Conservation (phyloP, 169 alveolate genomes). For the Eimeria brunetti region DNA sequence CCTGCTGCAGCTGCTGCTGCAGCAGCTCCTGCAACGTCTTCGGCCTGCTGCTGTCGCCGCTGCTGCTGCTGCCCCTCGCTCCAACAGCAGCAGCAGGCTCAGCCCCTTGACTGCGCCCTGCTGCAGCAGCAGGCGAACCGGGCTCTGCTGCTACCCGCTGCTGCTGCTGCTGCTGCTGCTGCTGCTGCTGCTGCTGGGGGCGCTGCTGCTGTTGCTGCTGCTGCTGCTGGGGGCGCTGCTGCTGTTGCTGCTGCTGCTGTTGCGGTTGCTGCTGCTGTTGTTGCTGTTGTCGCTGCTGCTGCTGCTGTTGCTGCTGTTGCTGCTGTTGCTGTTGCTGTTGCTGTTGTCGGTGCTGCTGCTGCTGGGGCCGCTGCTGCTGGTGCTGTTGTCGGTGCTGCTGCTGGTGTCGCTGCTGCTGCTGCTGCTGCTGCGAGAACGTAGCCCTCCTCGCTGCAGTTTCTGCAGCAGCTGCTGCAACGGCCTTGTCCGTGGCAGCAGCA, state of each 20-base stretch:
- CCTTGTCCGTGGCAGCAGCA: conserved; percentile 41
- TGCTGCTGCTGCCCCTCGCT: neutral
- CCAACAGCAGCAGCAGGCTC: neutral
- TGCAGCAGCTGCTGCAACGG: conserved; percentile 58
- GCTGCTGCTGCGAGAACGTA: neutral
- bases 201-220: too few relatives aligned
- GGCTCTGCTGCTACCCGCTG: neutral
- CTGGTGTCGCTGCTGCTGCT: conserved; percentile 14
- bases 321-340: too few relatives aligned
- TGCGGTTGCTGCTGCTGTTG: too few relatives aligned
- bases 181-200: too few relatives aligned
- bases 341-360: too few relatives aligned
- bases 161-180: conserved; percentile 15
- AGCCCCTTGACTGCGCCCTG: neutral
- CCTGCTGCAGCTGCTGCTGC: conserved; percentile 57
- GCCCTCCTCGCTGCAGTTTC: conserved; percentile 10
- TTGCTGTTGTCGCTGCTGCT: too few relatives aligned
- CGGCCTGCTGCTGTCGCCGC: neutral
- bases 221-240: too few relatives aligned
- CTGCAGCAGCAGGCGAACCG: neutral
- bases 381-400: conserved; percentile 36
- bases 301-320: too few relatives aligned
- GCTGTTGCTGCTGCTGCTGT: too few relatives aligned
- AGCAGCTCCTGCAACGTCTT: conserved; percentile 16
- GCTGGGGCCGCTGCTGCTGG: too few relatives aligned